These are phyloP conservation scores for Conticribra guillardii DNA, from an alignment of 108 stramenopile species.

Conservation along the genomic window DNA sequence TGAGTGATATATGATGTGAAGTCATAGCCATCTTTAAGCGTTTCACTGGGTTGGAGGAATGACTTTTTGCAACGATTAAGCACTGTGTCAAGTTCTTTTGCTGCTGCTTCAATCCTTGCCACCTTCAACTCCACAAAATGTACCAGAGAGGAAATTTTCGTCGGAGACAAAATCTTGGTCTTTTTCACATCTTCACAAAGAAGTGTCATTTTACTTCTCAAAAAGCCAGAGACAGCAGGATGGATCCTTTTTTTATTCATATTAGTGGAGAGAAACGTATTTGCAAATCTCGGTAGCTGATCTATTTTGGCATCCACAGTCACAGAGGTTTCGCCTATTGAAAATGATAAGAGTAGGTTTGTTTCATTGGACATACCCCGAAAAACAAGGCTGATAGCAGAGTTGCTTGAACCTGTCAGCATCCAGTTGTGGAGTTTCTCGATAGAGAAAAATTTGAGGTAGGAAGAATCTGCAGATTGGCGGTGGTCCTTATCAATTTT, in stretches of 20 bases:
- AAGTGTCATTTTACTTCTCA: conserved; percentile 29
- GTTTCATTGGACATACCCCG: conserved; percentile 35
- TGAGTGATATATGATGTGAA: conserved; percentile 57
- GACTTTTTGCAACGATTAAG: conserved; percentile 35
- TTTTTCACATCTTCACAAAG: conserved; percentile 36
- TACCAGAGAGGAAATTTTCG: conserved; percentile 30
- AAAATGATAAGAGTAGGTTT: conserved; percentile 40
- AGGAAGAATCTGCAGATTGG: conserved; percentile 39
- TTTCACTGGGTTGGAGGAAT: conserved; percentile 43
- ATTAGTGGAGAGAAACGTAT: conserved; percentile 19
- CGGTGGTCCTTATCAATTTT: conserved; percentile 5
- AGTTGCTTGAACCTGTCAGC: conserved; percentile 31
- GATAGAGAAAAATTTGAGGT: conserved; percentile 52
- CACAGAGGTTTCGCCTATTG: conserved; percentile 24
- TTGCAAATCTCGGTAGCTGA: conserved; percentile 24
- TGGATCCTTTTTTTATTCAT: conserved; percentile 31
- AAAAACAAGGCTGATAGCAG: conserved; percentile 34
- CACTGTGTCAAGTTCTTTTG: conserved; percentile 32
- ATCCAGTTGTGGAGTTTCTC: conserved; percentile 61
- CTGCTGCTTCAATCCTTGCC: conserved; percentile 35
- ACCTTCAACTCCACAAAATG: conserved; percentile 37
- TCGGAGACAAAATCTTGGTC: conserved; percentile 13
- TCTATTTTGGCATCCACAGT: conserved; percentile 17
- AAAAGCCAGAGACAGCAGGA: conserved; percentile 41
- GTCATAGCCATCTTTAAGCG: conserved; percentile 27